phyloP scores from a whole-genome alignment of 2,329 filamentous ascomycete species.

The Ophiocordyceps camponoti-rufipedis region DNA sequence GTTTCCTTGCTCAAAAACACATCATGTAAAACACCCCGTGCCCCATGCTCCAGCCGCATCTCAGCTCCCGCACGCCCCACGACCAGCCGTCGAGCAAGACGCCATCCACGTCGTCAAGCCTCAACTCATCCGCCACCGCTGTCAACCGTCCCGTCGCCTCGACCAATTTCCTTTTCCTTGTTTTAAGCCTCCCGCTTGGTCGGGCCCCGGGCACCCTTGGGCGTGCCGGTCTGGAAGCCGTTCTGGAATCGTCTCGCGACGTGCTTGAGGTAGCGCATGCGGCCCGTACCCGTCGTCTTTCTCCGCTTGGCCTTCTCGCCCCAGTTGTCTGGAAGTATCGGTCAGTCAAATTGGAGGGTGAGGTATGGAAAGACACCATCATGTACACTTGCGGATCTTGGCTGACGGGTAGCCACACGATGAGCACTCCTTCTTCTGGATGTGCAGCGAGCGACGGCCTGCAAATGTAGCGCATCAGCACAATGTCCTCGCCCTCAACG shows the following conservation, averaged over 20 bases:
- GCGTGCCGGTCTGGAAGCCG: slow-evolving; percentile 82
- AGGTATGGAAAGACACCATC: neutral
- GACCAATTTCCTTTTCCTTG: neutral
- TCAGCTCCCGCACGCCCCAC: slow-evolving; percentile 1
- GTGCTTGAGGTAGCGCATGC: slow-evolving; percentile 87
- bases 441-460: slow-evolving; percentile 95
- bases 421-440: slow-evolving; percentile 98
- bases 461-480: slow-evolving; percentile 10
- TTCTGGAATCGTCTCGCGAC: slow-evolving; percentile 92
- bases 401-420: slow-evolving; percentile 92
- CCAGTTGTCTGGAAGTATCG: slow-evolving; percentile 69
- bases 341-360: neutral
- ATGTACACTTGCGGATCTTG: slow-evolving; percentile 98
- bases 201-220: slow-evolving; percentile 52
- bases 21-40: slow-evolving; percentile 14
- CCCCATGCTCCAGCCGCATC: slow-evolving; percentile 15
- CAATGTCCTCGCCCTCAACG: neutral
- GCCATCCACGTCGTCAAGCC: no score
- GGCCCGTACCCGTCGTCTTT: slow-evolving; percentile 96
- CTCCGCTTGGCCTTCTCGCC: slow-evolving; percentile 99
- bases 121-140: no score
- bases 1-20: slow-evolving; percentile 14
- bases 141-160: neutral
- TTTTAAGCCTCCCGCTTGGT: slow-evolving; percentile 7
- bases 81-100: neutral